Base-by-base conservation (phyloP, 2,329 filamentous ascomycete genomes). In the Pseudogymnoascus sp. region DNA sequence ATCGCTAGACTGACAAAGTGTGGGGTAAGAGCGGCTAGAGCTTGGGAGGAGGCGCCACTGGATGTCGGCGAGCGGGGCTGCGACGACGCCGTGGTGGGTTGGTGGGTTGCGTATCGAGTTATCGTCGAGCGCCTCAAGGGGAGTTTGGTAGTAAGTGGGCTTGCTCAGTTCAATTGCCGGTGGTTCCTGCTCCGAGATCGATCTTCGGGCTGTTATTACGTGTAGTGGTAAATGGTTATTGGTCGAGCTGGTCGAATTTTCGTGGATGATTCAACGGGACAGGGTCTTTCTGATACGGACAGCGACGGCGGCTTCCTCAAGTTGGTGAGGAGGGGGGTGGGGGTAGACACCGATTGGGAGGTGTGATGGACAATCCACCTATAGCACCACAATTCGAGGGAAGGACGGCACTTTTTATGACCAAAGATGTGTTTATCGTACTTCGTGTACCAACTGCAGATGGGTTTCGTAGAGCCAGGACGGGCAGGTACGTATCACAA, bases 151-250 rank as follows among this genome's bases (percentile, higher is more conserved):
- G 45, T 33, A 2, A 4, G 10, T 55, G 16, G 49, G 11, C 19
- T 21, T 33, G 16, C 19, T 33, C 29, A 21, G 16, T 33, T 55
- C 29, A 55, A 33, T 55, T 55, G 49, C 49, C 49, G 49, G 49
- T 33, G 29, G 16, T 55, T 55, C 49, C 49, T 55, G 49, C 49
- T 55, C 49, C 49, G 49, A 55, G 49, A 55, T 55, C n/a, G 49
- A 55, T 55, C 8, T 55, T 33, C 49, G 7, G 29, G 26, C 29
- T 19, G 45, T 19, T n/a, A 26, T 55, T 55, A 33, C 45, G 45
- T 55, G 29, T 21, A 7, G 26, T 21, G 49, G 29, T 33, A 55
- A 10, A 33, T 33, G 49, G 16, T 14, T 33, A 55, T 55, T 55
- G 49, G 49, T 19, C n/a, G 29, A 33, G 49, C 49, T 21, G 10